Conservation (phyloP, 2,329 filamentous ascomycete species). For the Tricladium varicosporioides region DNA sequence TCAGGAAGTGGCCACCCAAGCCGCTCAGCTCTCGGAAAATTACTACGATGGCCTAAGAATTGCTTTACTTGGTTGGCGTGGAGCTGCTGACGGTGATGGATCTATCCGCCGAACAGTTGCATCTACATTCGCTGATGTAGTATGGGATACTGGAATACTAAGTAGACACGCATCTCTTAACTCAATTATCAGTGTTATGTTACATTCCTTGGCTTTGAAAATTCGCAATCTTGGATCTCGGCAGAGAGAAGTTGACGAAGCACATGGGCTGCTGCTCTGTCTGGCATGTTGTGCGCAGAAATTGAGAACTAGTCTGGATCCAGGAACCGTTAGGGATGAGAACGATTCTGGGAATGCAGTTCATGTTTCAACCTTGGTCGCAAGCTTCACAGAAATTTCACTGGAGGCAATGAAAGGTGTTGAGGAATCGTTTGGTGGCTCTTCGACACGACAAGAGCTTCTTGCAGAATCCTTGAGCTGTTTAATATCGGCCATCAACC, state of each 20-base stretch:
- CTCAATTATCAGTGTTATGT: background rate
- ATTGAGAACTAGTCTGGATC: background rate
- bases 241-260: constrained; percentile 61
- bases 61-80: constrained; percentile 79
- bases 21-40: constrained; percentile 59
- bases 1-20: constrained; percentile 68
- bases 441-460: no score
- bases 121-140: constrained; percentile 62
- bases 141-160: constrained; percentile 21
- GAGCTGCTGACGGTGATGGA: constrained; percentile 76
- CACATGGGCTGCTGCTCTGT: constrained; percentile 64
- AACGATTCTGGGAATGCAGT: constrained; percentile 29
- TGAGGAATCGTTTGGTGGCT: no score
- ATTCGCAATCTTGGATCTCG: background rate
- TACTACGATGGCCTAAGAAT: constrained; percentile 71
- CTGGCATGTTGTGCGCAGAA: constrained; percentile 44
- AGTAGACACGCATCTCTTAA: background rate
- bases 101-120: constrained; percentile 72
- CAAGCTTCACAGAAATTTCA: no score
- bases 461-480: no score
- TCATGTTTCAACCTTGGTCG: no score
- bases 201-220: background rate
- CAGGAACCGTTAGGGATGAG: background rate
- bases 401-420: no score
- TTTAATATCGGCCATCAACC: no score